Evolutionary conservation across 1,139 yeast genomes (phyloP).

Genomic region (Blastobotrys illinoisensis): DNA sequence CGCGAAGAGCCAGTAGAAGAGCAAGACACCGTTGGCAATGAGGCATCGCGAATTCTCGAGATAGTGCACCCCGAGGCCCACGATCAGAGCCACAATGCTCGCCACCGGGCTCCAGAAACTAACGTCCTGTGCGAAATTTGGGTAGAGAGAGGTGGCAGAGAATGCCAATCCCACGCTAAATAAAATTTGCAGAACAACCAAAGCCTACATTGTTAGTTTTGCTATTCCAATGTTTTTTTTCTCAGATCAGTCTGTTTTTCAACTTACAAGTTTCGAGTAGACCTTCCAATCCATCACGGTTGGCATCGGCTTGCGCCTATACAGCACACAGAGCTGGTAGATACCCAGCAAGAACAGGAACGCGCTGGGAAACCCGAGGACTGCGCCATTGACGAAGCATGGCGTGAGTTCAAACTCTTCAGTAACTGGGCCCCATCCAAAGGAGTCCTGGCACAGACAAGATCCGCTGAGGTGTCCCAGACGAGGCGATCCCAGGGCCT

Average conservation of each 20-base stretch:
- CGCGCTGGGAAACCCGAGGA: constrained; percentile 48
- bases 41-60: constrained; percentile 61
- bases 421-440: constrained; percentile 76
- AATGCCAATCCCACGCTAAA: constrained; percentile 29
- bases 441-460: constrained; percentile 40
- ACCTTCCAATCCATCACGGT: constrained; percentile 36
- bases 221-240: not conserved
- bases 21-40: constrained; percentile 63
- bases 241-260: constrained; percentile 8
- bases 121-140: constrained; percentile 33
- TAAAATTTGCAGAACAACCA: constrained; percentile 41
- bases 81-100: constrained; percentile 41
- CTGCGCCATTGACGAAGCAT: constrained; percentile 72
- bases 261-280: constrained; percentile 38
- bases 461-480: not conserved
- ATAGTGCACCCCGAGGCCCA: constrained; percentile 57
- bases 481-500: not conserved
- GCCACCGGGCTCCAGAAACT: constrained; percentile 40
- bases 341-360: constrained; percentile 53
- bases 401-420: constrained; percentile 66
- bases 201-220: constrained; percentile 15
- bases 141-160: constrained; percentile 13
- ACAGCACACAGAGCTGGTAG: constrained; percentile 36
- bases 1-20: constrained; percentile 72
- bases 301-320: constrained; percentile 26